Evolutionary conservation across 768 basidiomycete species (phyloP), one percentile per base, ranked within the genome.

Genomic region (Clathrus columnatus): DNA sequence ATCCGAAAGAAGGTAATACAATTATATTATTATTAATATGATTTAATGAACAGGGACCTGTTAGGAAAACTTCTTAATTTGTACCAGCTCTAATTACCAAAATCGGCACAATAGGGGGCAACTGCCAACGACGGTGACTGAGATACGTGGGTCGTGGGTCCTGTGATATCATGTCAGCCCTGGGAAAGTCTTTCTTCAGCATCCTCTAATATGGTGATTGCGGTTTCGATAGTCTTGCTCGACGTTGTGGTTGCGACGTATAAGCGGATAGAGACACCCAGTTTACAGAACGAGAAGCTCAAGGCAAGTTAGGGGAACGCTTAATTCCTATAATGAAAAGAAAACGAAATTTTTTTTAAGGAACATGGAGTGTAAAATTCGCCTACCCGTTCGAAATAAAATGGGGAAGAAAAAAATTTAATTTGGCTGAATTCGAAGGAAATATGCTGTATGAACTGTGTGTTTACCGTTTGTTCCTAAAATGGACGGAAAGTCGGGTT

Each of bases 81-180:
- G 36, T 36, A 36, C 10, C 36, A 36, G 4, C 36, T 36, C 36
- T 11, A 11, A 36, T 36, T 36, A 36, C 36, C 36, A 14, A 36
- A 36, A 36, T 36, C 2, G 10, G 36, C 36, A 36, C 36, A 36
- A 36, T 36, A 66, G 58, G 5, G 67, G 59, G 24, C 69, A 4
- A 70, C 70, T 1, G 77, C 71, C 0, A 81, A 81, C 1, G 78
- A 75, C 5, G 50, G 27, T 7, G 42, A 3, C 7, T 36, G 36
- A 36, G 36, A 36, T 36, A 36, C 36, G 36, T n/a, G 36, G 36
- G 2, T n/a, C 36, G n/a, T 36, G 36, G 14, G 36, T 5, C 14
- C 11, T 36, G 7, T 8, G n/a, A 36, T 36, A 8, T 36, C 11
- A 2, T 36, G 4, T 36, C 36, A 36, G 36, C 10, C 36, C 36